Evolutionary conservation across 208 protist species (phyloP).

Genomic region (Tritrichomonas foetus): DNA sequence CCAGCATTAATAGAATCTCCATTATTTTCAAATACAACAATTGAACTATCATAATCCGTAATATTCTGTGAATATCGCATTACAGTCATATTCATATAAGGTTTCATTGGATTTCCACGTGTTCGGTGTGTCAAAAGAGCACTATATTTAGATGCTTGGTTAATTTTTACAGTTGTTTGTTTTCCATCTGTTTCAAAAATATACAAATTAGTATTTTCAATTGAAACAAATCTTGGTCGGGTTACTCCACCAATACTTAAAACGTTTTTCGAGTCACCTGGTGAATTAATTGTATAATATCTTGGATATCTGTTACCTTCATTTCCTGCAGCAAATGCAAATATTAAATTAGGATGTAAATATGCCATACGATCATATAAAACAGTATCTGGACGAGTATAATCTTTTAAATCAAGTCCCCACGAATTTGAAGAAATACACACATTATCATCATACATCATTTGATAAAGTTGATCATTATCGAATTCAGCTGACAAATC

Average conservation of each 20-base stretch:
- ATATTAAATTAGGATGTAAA: not conserved
- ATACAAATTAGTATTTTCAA: too few species aligned
- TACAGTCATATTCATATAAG: too few species aligned
- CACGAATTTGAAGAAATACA: slow-evolving; percentile 11
- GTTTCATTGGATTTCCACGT: too few species aligned
- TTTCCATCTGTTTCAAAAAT: too few species aligned
- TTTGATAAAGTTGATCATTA: not conserved
- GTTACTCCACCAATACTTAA: not conserved
- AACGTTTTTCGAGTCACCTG: not conserved
- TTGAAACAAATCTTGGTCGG: too few species aligned
- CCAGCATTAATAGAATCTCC: too few species aligned
- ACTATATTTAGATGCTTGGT: too few species aligned
- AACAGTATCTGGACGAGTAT: not conserved
- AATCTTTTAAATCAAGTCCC: not conserved
- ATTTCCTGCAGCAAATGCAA: not conserved
- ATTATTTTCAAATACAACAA: too few species aligned
- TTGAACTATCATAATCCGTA: too few species aligned
- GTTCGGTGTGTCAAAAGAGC: too few species aligned
- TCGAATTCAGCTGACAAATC: not conserved
- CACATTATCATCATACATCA: not conserved
- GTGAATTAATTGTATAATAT: not conserved
- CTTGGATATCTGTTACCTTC: not conserved
- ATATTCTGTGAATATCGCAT: too few species aligned
- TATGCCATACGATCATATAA: not conserved
- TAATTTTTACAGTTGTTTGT: too few species aligned